Evolutionary conservation across 2,329 filamentous ascomycete genomes (phyloP), one percentile per base, ranked within the genome.

Genomic region (Fusarium sp.): DNA sequence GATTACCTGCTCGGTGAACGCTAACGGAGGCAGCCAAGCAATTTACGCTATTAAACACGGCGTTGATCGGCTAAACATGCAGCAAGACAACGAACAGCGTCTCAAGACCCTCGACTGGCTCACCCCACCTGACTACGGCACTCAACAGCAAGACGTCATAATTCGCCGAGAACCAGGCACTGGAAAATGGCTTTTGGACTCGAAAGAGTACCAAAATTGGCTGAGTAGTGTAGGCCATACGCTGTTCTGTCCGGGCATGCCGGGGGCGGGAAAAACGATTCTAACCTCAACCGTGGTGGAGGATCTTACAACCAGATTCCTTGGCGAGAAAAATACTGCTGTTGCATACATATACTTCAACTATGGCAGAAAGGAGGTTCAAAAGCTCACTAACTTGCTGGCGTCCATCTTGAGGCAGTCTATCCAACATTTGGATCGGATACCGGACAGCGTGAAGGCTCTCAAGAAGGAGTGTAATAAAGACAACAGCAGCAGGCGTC

Each of bases 171-270:
- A 54, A 3, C 20, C 12, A 12, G 61, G 61, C 2, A 54, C 45
- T 2, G 61, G 61, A 17, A 20, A 30, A 7, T 52, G 61, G 61
- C 25, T 63, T 2, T 22, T 63, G 12, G 35, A 56, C 5, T 63
- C 61, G 0, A 15, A 17, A 30, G 33, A 63, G 33, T 63, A 38
- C 33, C n/a, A 54, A 12, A 12, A 8, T 1, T 63, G 61, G 61
- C 17, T 25, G 15, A 15, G 10, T 6, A 43, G 7, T 9, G 6
- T 5, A 8, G 33, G 33, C 2, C 22, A 63, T 14, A 56, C 47
- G 2, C 7, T 63, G 3, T 63, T 63, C 32, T 54, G 61, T n/a
- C 43, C 47, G 1, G 61, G 61, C 2, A 63, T 63, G 11, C 61
- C 61, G 12, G 61, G 61, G 2, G 61, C 47, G 1, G 61, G 61